Conservation (phyloP, 2,329 filamentous ascomycete species). For the Aureobasidium sp. region DNA sequence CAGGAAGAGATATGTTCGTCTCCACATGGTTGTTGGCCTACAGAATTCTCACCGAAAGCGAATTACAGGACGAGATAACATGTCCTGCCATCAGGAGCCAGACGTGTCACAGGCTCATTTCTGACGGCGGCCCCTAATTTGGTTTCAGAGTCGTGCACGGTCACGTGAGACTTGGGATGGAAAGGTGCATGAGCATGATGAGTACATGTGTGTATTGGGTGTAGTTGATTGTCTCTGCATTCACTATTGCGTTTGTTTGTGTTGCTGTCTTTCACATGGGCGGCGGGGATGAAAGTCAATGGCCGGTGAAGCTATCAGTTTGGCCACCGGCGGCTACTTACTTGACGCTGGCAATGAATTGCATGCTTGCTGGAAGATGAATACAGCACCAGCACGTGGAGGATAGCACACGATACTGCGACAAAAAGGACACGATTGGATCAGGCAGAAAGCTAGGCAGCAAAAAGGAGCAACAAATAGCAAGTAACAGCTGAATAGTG, state of each 20-base stretch:
- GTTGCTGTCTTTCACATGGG: neutral
- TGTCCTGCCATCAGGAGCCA: neutral
- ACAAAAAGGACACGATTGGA: neutral
- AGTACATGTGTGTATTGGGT: neutral
- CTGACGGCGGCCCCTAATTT: slow-evolving; percentile 6
- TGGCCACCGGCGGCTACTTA: neutral
- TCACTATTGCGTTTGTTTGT: neutral
- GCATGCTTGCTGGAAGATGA: neutral
- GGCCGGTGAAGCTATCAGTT: neutral
- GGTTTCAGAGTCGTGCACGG: slow-evolving; percentile 7
- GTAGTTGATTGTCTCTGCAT: neutral
- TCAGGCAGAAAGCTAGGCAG: neutral
- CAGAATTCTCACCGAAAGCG: neutral
- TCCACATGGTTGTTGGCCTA: slow-evolving; percentile 59
- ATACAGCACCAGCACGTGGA: neutral
- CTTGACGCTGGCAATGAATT: neutral
- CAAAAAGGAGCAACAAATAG: neutral
- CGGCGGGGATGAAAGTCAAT: neutral
- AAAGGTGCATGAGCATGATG: neutral
- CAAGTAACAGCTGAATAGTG: neutral
- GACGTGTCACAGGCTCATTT: slow-evolving; percentile 2
- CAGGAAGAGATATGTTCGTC: slow-evolving; percentile 77
- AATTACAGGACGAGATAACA: neutral
- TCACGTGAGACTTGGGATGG: slow-evolving; percentile 7
- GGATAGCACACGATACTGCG: neutral